These are phyloP conservation scores for Candida sonorensis DNA, from an alignment of 805 yeast genomes.

Conservation along the genomic window DNA sequence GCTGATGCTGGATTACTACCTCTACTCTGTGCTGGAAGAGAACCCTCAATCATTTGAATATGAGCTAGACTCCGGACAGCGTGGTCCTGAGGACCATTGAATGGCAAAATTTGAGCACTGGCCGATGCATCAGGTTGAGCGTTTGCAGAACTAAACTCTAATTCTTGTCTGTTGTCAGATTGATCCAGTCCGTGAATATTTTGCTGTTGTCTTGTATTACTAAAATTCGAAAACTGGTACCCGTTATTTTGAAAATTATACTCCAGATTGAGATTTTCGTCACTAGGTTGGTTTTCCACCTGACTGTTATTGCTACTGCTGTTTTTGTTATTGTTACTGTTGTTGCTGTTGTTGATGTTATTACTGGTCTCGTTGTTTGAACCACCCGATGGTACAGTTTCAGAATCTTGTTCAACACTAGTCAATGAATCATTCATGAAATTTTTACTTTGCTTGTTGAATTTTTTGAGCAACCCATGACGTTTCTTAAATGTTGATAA, in stretches of 20 bases:
- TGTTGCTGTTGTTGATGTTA: too few relatives aligned
- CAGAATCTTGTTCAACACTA: background rate
- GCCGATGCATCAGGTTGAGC: too few relatives aligned
- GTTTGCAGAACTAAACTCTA: too few relatives aligned
- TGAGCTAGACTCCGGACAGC: too few relatives aligned
- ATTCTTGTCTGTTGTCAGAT: background rate
- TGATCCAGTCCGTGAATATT: background rate
- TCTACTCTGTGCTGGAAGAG: too few relatives aligned
- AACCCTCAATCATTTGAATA: too few relatives aligned
- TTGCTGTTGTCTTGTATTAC: slow-evolving; percentile 8
- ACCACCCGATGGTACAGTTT: background rate
- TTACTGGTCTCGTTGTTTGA: background rate
- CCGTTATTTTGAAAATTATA: background rate
- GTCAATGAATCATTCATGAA: too few relatives aligned
- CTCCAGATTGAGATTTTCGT: background rate
- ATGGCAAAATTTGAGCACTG: slow-evolving; percentile 1
- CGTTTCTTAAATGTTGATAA: slow-evolving; percentile 52
- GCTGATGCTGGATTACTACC: too few relatives aligned
- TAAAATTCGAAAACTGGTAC: slow-evolving; percentile 8
- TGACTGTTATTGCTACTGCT: background rate
- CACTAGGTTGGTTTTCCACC: background rate
- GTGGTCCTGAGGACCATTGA: too few relatives aligned
- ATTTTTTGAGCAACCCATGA: slow-evolving; percentile 28
- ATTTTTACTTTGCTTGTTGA: background rate
- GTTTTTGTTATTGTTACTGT: too few relatives aligned